Conservation (phyloP, 768 basidiomycete species). For the Serpula lacrymans region DNA sequence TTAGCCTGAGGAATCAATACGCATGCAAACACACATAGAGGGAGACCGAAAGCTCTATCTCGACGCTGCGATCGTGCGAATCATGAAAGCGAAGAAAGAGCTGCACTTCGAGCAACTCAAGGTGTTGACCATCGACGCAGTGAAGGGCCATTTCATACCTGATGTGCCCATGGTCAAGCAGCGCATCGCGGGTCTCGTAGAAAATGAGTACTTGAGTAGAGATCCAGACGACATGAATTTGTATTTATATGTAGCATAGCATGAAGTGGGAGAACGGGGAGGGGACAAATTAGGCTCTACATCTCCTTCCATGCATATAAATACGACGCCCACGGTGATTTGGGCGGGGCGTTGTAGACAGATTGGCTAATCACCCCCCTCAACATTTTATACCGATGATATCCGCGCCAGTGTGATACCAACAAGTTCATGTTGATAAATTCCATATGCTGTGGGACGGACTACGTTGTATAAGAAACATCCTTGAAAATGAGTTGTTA, state of each 20-base stretch:
- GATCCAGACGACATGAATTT: conserved; percentile 67
- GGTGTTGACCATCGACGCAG: conserved; percentile 79
- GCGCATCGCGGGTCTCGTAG: conserved; percentile 77
- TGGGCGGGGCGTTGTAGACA: no score
- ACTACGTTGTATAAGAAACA: no score
- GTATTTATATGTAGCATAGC: conserved; percentile 77
- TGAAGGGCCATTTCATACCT: conserved; percentile 85
- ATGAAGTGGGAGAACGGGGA: no score
- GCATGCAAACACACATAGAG: conserved; percentile 81
- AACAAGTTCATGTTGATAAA: no score
- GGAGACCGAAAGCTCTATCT: conserved; percentile 82
- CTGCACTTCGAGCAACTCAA: conserved; percentile 77
- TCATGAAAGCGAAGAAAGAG: conserved; percentile 93
- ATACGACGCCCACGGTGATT: no score
- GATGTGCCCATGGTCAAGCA: conserved; percentile 83
- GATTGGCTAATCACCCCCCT: no score
- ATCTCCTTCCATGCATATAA: no score
- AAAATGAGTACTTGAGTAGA: conserved; percentile 81
- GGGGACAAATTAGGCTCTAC: no score
- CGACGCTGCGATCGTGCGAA: conserved; percentile 93
- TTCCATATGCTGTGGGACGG: no score
- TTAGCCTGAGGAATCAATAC: conserved; percentile 83
- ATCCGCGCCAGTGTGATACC: no score
- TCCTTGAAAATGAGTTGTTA: no score
- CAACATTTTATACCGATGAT: no score